These are phyloP conservation scores for Huntiella savannae DNA, from an alignment of 2,329 filamentous ascomycete species.

Conservation along the genomic window DNA sequence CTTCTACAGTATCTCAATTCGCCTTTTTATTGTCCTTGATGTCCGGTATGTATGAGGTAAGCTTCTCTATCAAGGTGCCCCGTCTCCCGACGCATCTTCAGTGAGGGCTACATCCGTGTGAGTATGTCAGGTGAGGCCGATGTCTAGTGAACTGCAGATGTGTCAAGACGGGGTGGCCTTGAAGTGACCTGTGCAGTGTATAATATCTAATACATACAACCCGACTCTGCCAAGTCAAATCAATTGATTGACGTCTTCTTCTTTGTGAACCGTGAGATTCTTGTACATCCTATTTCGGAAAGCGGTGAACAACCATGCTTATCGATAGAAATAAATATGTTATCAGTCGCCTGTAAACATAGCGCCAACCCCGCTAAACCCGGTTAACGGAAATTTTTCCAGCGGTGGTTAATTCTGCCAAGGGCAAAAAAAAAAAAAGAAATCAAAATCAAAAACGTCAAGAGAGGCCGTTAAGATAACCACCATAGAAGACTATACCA, in stretches of 20 bases:
- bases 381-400: conserved; percentile 8
- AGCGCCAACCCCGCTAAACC: conserved; percentile 9
- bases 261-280: background rate
- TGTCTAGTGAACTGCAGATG: too few species aligned
- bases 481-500: too few species aligned
- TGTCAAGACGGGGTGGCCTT: too few species aligned
- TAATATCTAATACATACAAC: too few species aligned
- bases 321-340: conserved; percentile 8
- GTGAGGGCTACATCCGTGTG: too few species aligned
- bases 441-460: background rate
- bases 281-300: background rate
- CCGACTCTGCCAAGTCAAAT: too few species aligned
- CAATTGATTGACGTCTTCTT: too few species aligned
- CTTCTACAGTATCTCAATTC: background rate
- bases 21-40: conserved; percentile 3
- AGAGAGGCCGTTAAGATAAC: background rate
- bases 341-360: too few species aligned
- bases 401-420: background rate
- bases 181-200: too few species aligned
- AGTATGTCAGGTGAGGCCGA: too few species aligned
- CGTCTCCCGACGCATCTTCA: too few species aligned
- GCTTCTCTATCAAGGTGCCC: background rate
- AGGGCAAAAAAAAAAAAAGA: background rate
- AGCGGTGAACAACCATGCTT: conserved; percentile 5
- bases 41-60: background rate